Conservation (phyloP, 352 stramenopile genomes). For the Phytopythium mirpurense region DNA sequence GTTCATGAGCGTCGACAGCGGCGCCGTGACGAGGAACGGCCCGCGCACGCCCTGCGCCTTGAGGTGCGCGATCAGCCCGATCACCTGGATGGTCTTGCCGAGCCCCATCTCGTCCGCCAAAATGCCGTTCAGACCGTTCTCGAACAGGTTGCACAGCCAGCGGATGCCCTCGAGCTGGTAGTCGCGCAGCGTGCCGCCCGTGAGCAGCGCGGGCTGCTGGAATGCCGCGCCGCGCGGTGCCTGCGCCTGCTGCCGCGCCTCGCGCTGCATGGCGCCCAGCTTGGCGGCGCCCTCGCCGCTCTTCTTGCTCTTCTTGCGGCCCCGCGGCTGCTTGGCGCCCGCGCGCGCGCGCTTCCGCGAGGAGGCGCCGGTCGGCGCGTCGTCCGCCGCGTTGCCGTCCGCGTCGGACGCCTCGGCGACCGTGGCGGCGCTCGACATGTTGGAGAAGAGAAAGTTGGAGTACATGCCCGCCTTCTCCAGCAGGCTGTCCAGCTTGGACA, state of each 20-base stretch:
- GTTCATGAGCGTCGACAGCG: conserved; percentile 97
- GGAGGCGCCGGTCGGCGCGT: conserved; percentile 12
- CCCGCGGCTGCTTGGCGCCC: conserved; percentile 8
- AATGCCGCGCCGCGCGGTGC: conserved; percentile 41
- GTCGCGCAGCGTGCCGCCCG: conserved; percentile 80
- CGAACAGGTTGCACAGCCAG: conserved; percentile 97
- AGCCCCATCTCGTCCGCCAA: conserved; percentile 87
- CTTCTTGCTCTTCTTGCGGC: conserved; percentile 30
- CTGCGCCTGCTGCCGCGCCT: conserved; percentile 24
- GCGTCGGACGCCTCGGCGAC: conserved; percentile 10
- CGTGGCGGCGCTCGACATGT: conserved; percentile 68
- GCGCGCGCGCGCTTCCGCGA: conserved; percentile 42
- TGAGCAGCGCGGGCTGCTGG: conserved; percentile 69
- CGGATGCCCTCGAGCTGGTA: conserved; percentile 97
- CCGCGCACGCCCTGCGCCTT: conserved; percentile 86
- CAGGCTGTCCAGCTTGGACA: conserved; percentile 81
- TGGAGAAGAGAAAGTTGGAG: conserved; percentile 84
- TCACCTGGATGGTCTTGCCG: conserved; percentile 91
- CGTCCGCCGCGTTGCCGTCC: background rate
- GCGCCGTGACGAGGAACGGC: conserved; percentile 97
- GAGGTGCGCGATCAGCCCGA: conserved; percentile 92
- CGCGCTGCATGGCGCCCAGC: conserved; percentile 56
- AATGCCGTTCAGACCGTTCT: conserved; percentile 95
- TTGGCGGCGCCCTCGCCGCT: conserved; percentile 51
- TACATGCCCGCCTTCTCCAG: conserved; percentile 86